These are phyloP conservation scores for Ilyonectria sp. DNA, from an alignment of 2,329 filamentous ascomycete genomes.

Conservation along the genomic window DNA sequence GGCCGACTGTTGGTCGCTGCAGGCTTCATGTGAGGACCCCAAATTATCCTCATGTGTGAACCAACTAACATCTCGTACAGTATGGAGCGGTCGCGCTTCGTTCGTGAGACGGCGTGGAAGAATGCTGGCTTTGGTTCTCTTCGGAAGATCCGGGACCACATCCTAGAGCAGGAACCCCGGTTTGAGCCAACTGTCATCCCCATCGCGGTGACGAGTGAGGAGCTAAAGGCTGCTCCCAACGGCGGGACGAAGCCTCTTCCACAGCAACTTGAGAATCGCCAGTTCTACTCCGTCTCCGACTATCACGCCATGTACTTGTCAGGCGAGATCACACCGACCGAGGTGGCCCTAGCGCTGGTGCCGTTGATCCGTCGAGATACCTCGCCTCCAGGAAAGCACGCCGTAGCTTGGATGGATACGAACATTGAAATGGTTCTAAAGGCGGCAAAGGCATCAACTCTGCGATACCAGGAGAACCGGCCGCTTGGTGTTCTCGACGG, in stretches of 20 bases:
- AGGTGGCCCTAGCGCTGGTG: slow-evolving; percentile 62
- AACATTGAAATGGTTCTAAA: slow-evolving; percentile 58
- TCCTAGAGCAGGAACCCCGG: slow-evolving; percentile 66
- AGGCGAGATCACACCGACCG: slow-evolving; percentile 61
- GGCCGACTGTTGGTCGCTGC: slow-evolving; percentile 21
- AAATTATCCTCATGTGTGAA: background rate
- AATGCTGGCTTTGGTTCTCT: slow-evolving; percentile 76
- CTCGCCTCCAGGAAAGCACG: slow-evolving; percentile 56
- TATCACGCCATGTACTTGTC: slow-evolving; percentile 62
- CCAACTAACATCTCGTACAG: slow-evolving; percentile 23
- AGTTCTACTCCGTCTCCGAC: slow-evolving; percentile 58
- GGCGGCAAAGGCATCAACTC: slow-evolving; percentile 61
- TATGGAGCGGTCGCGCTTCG: slow-evolving; percentile 45
- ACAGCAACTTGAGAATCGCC: slow-evolving; percentile 55
- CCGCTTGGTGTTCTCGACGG: slow-evolving; percentile 78
- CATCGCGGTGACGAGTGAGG: slow-evolving; percentile 58
- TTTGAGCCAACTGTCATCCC: slow-evolving; percentile 61
- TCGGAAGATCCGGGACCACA: slow-evolving; percentile 64
- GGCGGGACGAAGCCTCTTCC: slow-evolving; percentile 1
- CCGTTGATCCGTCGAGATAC: slow-evolving; percentile 61
- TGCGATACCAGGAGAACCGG: slow-evolving; percentile 66
- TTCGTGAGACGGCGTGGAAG: slow-evolving; percentile 60
- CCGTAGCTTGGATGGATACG: slow-evolving; percentile 61
- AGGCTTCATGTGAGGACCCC: slow-evolving; percentile 16
- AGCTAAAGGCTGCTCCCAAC: slow-evolving; percentile 19